Conservation (phyloP, 2,329 filamentous ascomycete genomes). For the Trichophyton simii region DNA sequence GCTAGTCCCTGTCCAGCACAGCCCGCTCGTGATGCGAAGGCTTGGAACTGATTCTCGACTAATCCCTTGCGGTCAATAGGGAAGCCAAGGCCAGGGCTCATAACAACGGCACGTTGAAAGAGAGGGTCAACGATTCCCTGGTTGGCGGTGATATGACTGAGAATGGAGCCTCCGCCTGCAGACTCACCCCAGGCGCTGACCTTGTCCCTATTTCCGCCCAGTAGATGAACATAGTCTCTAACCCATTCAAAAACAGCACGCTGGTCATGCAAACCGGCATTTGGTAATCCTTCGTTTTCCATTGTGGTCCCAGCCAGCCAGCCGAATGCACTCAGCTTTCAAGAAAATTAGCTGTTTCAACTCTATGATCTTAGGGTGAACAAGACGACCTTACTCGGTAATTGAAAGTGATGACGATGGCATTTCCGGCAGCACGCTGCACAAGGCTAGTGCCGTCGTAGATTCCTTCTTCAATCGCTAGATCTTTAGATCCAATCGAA, state of each 20-base stretch:
- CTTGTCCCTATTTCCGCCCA: conserved; percentile 31
- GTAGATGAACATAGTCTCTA: conserved; percentile 28
- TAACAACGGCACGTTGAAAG: conserved; percentile 28
- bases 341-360: conserved; percentile 24
- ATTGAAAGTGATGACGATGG: background rate
- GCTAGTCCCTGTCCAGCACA: background rate
- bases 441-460: conserved; percentile 2
- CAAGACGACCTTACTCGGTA: conserved; percentile 12
- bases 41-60: background rate
- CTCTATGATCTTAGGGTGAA: conserved; percentile 41
- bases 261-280: conserved; percentile 36
- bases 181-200: conserved; percentile 38
- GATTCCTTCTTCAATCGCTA: background rate
- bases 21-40: background rate
- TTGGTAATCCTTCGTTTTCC: background rate
- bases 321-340: conserved; percentile 33
- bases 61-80: conserved; percentile 16
- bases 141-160: conserved; percentile 33
- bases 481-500: background rate
- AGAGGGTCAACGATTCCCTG: conserved; percentile 34
- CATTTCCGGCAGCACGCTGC: background rate
- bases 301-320: conserved; percentile 1
- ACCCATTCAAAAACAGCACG: conserved; percentile 30
- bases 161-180: conserved; percentile 27
- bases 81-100: conserved; percentile 21